A percentile compares a stretch with the other conserved stretches of the same genome.
Conservation (phyloP, 2,329 filamentous ascomycete genomes). For the Trichophyton benhamiae region DNA sequence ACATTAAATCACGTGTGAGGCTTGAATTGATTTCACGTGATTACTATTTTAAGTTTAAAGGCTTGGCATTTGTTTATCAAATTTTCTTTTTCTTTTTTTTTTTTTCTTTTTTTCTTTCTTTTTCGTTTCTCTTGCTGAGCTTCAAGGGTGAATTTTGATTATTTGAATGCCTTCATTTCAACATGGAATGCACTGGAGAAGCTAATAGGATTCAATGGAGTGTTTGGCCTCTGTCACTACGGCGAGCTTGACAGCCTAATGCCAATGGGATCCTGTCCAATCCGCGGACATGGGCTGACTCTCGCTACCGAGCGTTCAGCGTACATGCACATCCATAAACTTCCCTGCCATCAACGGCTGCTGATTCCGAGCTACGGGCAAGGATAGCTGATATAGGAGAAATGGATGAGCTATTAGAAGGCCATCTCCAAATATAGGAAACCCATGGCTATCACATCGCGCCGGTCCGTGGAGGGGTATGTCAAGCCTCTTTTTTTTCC, state of each 20-base stretch:
- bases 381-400: background rate
- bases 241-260: background rate
- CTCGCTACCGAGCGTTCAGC: background rate
- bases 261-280: background rate
- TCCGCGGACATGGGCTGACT: background rate
- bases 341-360: background rate
- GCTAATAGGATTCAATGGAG: too few relatives aligned
- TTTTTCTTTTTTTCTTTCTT: background rate
- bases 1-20: background rate
- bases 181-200: too few relatives aligned
- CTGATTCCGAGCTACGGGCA: background rate
- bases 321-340: background rate
- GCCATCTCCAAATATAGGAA: background rate
- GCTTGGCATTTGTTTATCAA: background rate
- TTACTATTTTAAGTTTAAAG: background rate
- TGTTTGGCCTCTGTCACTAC: background rate
- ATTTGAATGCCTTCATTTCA: background rate
- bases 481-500: background rate
- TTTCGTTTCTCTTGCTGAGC: too few relatives aligned
- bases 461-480: background rate
- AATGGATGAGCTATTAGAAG: background rate
- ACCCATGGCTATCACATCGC: background rate
- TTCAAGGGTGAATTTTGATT: background rate
- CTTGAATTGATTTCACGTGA: background rate
- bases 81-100: background rate